A percentile compares a stretch with the other conserved stretches of the same genome.
phyloP scores from a whole-genome alignment of 2,329 filamentous ascomycete species.

The Bipolaris victoriae region DNA sequence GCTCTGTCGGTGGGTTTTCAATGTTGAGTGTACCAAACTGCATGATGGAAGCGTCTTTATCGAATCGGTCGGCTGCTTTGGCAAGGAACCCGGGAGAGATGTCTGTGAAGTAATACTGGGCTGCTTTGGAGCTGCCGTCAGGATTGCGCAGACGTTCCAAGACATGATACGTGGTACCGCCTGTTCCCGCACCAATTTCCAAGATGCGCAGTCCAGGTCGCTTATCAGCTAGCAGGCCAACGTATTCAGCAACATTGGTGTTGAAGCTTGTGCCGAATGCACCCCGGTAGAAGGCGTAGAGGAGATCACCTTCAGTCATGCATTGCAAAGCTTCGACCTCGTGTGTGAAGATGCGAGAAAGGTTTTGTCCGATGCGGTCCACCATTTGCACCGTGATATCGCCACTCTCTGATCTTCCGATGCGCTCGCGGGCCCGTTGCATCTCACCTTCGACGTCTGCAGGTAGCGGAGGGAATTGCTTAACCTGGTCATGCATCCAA shows the following conservation, averaged over 20 bases:
- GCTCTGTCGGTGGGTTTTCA: conserved; percentile 6
- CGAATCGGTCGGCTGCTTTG: conserved; percentile 8
- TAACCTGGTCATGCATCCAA: conserved; percentile 13
- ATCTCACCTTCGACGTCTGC: conserved; percentile 8
- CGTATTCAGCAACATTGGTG: conserved; percentile 11
- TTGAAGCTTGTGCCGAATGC: conserved; percentile 14
- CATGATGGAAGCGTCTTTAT: conserved; percentile 8
- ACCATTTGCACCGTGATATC: conserved; percentile 15
- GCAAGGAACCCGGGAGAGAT: conserved; percentile 14
- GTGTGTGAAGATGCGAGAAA: conserved; percentile 9
- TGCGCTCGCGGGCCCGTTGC: conserved; percentile 9
- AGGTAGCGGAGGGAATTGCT: conserved; percentile 7
- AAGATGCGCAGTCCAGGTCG: conserved; percentile 9
- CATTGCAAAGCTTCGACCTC: conserved; percentile 14
- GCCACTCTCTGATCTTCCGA: conserved; percentile 8
- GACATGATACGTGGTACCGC: conserved; percentile 11
- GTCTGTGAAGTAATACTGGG: conserved; percentile 13
- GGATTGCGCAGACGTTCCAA: conserved; percentile 12
- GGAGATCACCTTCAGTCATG: conserved; percentile 13
- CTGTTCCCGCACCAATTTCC: conserved; percentile 14
- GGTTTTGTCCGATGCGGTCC: conserved; percentile 11
- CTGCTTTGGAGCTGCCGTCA: conserved; percentile 7
- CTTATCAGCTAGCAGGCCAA: conserved; percentile 11
- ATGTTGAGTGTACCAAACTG: conserved; percentile 12
- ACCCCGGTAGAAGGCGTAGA: conserved; percentile 9